Conservation (phyloP, 129 eudicot genomes). For the Deinandra increscens region DNA sequence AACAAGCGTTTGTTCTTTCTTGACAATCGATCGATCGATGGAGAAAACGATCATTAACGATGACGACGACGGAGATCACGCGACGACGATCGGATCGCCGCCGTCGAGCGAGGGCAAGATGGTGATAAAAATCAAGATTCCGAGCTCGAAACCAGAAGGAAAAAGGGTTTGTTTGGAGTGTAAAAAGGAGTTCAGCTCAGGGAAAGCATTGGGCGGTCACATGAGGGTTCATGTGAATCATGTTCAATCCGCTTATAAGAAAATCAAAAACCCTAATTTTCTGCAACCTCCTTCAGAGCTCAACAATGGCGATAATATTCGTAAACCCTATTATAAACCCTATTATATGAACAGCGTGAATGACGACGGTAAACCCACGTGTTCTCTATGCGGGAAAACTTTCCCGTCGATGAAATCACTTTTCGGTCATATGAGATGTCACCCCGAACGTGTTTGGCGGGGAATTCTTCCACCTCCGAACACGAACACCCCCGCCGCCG, state of each 20-base stretch:
- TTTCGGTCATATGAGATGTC: slow-evolving; percentile 77
- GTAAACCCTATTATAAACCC: too few species aligned
- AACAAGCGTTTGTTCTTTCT: not conserved
- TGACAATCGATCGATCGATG: not conserved
- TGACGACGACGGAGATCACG: not conserved
- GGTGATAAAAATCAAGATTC: too few species aligned
- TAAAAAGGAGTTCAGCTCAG: slow-evolving; percentile 53
- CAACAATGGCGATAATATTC: slow-evolving; percentile 6
- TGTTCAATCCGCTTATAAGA: slow-evolving; percentile 9
- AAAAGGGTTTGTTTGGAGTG: slow-evolving; percentile 49
- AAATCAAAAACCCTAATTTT: slow-evolving; percentile 15
- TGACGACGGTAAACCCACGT: slow-evolving; percentile 32
- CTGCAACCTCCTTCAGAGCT: not conserved
- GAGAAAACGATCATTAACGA: slow-evolving; percentile 6
- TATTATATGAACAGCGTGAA: slow-evolving; percentile 17
- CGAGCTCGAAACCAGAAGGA: not conserved
- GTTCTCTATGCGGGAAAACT: slow-evolving; percentile 37
- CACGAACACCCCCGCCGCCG: slow-evolving; percentile 5
- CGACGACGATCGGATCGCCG: slow-evolving; percentile 12
- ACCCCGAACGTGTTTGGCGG: slow-evolving; percentile 67
- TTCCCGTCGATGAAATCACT: slow-evolving; percentile 57
- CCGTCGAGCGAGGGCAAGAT: too few species aligned
- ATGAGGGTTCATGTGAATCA: slow-evolving; percentile 62
- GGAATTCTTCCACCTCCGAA: slow-evolving; percentile 56
- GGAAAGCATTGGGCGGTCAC: slow-evolving; percentile 78